Evolutionary conservation across 306 rosid genomes (phyloP).

Genomic region (Neltuma alba): DNA sequence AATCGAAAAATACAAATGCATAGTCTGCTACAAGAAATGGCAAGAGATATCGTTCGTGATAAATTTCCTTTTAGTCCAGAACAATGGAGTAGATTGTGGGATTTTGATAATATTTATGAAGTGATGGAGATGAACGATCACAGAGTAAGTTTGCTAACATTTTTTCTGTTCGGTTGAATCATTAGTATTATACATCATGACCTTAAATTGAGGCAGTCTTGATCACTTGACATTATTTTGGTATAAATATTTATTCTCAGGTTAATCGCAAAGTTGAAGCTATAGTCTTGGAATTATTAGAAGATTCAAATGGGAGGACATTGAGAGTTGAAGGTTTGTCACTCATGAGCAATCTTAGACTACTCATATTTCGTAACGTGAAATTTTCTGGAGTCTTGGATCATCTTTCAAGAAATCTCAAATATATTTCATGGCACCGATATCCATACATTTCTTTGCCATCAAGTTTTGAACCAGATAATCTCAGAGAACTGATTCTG

Average conservation of each 20-base stretch:
- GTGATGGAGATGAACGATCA: too few species aligned
- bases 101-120: not conserved
- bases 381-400: not conserved
- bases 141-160: too few species aligned
- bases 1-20: constrained; percentile 27
- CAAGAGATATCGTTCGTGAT: constrained; percentile 21
- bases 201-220: too few species aligned
- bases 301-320: too few species aligned
- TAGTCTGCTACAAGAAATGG: constrained; percentile 5
- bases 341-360: constrained; percentile 15
- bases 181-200: too few species aligned
- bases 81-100: constrained; percentile 43
- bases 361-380: constrained; percentile 3
- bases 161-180: too few species aligned
- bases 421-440: not conserved
- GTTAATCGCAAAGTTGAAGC: too few species aligned
- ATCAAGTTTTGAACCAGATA: not conserved
- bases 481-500: too few species aligned
- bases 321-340: constrained; percentile 24
- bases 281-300: too few species aligned
- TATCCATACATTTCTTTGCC: not conserved
- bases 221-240: too few species aligned
- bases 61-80: constrained; percentile 21
- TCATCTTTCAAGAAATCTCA: not conserved
- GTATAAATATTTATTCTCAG: too few species aligned